These are phyloP conservation scores for Neofusicoccum umdonicola DNA, from an alignment of 2,329 filamentous ascomycete species.

Conservation along the genomic window DNA sequence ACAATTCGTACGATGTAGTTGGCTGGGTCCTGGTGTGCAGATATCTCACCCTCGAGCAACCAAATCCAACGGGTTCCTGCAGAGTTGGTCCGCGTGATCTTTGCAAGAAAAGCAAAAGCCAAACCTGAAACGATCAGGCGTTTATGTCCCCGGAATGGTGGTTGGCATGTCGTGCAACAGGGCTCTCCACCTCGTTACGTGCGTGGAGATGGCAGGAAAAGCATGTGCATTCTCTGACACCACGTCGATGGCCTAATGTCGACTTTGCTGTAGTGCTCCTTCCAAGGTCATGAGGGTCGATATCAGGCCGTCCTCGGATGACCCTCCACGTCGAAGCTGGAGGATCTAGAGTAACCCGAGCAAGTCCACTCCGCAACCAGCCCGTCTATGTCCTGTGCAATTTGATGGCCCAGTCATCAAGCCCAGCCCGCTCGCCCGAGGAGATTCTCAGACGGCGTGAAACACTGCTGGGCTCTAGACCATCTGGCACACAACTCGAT, in stretches of 20 bases:
- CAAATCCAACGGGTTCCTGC: background rate
- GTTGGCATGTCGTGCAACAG: background rate
- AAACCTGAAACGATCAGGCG: background rate
- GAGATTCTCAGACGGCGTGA: background rate
- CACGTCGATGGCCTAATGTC: background rate
- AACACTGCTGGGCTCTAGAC: background rate
- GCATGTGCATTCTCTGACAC: background rate
- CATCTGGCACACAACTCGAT: background rate
- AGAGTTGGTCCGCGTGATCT: background rate
- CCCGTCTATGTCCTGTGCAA: background rate
- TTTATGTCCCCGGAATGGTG: background rate
- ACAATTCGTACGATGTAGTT: background rate
- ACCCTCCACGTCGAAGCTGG: background rate
- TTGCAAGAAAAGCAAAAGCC: background rate
- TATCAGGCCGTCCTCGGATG: background rate
- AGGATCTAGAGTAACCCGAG: background rate
- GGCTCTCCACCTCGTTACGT: background rate
- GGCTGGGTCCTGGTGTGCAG: background rate
- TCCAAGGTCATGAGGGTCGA: background rate
- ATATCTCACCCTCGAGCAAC: background rate
- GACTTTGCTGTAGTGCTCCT: background rate
- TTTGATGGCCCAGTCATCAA: background rate
- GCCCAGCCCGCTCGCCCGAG: background rate
- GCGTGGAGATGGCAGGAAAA: background rate
- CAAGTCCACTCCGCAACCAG: background rate